These are phyloP conservation scores for Salix udensis DNA, from an alignment of 345 rosid genomes.

Conservation along the genomic window DNA sequence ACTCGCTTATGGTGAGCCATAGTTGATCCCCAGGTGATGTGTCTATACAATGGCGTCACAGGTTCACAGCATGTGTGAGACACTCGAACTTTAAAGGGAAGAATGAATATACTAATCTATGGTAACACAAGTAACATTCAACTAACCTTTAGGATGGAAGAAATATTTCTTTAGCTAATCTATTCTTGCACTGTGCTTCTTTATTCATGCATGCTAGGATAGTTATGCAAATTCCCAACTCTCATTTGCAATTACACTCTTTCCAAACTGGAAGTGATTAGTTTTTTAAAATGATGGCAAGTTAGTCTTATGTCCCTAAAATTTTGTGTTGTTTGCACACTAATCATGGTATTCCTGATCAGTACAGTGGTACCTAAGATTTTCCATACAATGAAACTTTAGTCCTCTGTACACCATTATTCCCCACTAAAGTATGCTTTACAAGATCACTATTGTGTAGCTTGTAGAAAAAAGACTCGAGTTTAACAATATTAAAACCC, in stretches of 20 bases:
- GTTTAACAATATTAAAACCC: not conserved
- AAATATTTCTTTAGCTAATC: not conserved
- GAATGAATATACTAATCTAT: not conserved
- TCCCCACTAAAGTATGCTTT: not conserved
- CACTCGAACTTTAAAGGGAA: not conserved
- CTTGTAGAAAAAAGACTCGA: not conserved
- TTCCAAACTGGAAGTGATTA: not conserved
- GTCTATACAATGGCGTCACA: not conserved
- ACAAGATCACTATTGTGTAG: not conserved
- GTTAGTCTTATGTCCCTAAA: not conserved
- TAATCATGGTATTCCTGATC: not conserved
- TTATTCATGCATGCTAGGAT: not conserved
- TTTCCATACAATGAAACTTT: not conserved
- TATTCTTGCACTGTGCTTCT: not conserved
- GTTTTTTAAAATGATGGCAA: not conserved
- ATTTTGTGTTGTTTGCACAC: not conserved
- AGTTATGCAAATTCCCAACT: not conserved
- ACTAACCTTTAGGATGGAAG: not conserved
- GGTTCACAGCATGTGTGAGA: not conserved
- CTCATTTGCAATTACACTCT: not conserved
- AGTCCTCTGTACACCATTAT: not conserved
- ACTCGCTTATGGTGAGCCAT: not conserved
- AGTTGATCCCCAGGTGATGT: not conserved
- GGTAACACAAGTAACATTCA: not conserved
- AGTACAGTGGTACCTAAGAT: not conserved